Conservation (phyloP, 306 rosid genomes). For the Acacia confusa region DNA sequence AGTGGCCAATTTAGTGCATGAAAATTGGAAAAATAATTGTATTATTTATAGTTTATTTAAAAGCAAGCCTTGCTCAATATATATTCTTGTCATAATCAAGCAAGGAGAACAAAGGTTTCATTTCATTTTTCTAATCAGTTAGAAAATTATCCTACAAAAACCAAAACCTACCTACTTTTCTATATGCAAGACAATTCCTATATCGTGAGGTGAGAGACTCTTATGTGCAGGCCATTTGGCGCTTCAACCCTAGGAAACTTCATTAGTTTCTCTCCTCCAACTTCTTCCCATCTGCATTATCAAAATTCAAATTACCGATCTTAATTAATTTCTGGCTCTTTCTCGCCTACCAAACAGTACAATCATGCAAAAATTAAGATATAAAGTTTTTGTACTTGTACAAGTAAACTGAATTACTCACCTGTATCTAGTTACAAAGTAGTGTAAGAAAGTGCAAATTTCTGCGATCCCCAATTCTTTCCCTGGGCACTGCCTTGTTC, state of each 20-base stretch:
- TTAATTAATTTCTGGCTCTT: no score
- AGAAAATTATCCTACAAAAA: conserved; percentile 51
- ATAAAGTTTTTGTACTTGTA: background rate
- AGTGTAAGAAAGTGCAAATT: conserved; percentile 86
- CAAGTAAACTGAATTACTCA: conserved; percentile 15
- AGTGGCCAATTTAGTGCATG: no score
- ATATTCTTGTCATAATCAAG: background rate
- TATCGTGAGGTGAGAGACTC: conserved; percentile 55
- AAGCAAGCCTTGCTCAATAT: background rate
- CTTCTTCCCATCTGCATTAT: conserved; percentile 90
- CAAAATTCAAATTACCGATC: background rate
- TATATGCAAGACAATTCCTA: conserved; percentile 34
- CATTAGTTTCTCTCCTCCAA: conserved; percentile 90
- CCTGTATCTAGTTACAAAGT: conserved; percentile 96
- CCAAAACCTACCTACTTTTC: conserved; percentile 23
- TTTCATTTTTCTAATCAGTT: conserved; percentile 41
- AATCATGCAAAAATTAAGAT: background rate
- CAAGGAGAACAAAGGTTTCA: background rate
- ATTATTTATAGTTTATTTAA: no score
- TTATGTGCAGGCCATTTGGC: conserved; percentile 92
- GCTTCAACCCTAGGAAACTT: conserved; percentile 97
- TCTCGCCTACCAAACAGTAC: no score
- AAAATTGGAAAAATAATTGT: no score
- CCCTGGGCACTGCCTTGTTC: conserved; percentile 90
- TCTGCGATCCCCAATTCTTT: conserved; percentile 94